Evolutionary conservation across 306 rosid species (phyloP).

Genomic region (Prunus campanulata): DNA sequence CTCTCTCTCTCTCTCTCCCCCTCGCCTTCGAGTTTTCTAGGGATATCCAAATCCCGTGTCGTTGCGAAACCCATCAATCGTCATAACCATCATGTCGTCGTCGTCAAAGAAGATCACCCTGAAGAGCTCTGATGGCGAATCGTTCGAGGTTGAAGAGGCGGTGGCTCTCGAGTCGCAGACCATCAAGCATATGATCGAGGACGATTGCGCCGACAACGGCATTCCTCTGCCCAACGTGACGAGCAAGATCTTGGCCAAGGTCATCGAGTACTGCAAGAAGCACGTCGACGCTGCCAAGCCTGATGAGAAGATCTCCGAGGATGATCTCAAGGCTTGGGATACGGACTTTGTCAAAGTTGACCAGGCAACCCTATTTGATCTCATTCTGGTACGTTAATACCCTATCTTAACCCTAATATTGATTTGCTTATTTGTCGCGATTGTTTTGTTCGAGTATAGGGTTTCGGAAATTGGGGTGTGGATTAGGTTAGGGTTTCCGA

Average conservation of each 20-base stretch:
- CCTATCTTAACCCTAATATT: too few relatives aligned
- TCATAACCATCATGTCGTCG: constrained; percentile 15
- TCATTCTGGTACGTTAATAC: constrained; percentile 47
- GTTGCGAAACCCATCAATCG: background rate
- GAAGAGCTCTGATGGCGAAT: constrained; percentile 73
- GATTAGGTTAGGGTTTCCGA: background rate
- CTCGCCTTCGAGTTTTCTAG: background rate
- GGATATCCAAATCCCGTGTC: background rate
- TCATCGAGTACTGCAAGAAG: constrained; percentile 72
- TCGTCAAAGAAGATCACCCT: constrained; percentile 55
- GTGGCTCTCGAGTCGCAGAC: constrained; percentile 81
- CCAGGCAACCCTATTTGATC: constrained; percentile 76
- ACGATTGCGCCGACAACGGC: constrained; percentile 59
- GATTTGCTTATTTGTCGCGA: too few relatives aligned
- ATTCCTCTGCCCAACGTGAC: constrained; percentile 80
- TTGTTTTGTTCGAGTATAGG: background rate
- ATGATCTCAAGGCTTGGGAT: constrained; percentile 65
- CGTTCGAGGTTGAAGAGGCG: constrained; percentile 66
- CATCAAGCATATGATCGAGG: constrained; percentile 74
- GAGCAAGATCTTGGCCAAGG: constrained; percentile 74
- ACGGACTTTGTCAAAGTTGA: constrained; percentile 70
- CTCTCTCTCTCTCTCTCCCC: background rate
- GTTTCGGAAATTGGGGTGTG: background rate
- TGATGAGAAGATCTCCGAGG: constrained; percentile 51
- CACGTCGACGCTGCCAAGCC: constrained; percentile 49